Conservation (phyloP, 768 basidiomycete species). For the Melanogaster broomeanus region DNA sequence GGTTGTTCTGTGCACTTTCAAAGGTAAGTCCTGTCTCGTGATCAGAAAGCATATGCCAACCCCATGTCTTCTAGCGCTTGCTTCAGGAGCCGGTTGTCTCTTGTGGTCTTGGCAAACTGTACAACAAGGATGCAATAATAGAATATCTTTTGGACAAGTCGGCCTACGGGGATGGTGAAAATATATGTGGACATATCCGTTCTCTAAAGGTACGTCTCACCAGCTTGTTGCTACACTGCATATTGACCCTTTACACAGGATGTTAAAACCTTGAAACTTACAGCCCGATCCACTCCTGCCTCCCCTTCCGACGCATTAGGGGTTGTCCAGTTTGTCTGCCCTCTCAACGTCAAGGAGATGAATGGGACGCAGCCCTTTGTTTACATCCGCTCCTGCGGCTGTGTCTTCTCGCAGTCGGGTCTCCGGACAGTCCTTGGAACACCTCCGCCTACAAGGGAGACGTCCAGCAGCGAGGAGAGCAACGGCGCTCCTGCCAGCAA, state of each 20-base stretch:
- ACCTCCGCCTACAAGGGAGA: slow-evolving; percentile 27
- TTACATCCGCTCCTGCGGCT: slow-evolving; percentile 84
- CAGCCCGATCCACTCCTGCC: slow-evolving; percentile 61
- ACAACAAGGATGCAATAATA: slow-evolving; percentile 93
- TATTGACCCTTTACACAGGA: slow-evolving; percentile 53
- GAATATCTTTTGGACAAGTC: slow-evolving; percentile 85
- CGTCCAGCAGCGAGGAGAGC: slow-evolving; percentile 28
- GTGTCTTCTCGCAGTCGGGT: slow-evolving; percentile 86
- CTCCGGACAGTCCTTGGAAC: slow-evolving; percentile 56
- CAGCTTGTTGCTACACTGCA: neutral
- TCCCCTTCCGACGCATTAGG: slow-evolving; percentile 40
- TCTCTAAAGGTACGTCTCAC: slow-evolving; percentile 73
- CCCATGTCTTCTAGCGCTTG: slow-evolving; percentile 54
- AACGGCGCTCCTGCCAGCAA: slow-evolving; percentile 16
- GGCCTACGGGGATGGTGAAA: slow-evolving; percentile 87
- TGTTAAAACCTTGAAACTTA: slow-evolving; percentile 80
- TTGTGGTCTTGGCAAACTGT: slow-evolving; percentile 90
- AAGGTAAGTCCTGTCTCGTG: slow-evolving; percentile 57
- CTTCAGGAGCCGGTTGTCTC: slow-evolving; percentile 89
- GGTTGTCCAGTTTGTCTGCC: slow-evolving; percentile 80
- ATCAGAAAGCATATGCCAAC: neutral
- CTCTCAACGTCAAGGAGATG: slow-evolving; percentile 93
- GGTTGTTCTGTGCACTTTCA: slow-evolving; percentile 94
- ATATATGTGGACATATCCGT: slow-evolving; percentile 90
- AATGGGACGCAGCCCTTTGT: slow-evolving; percentile 88